Base-by-base conservation (phyloP, 2,329 filamentous ascomycete species). In the Diaporthe longicolla region DNA sequence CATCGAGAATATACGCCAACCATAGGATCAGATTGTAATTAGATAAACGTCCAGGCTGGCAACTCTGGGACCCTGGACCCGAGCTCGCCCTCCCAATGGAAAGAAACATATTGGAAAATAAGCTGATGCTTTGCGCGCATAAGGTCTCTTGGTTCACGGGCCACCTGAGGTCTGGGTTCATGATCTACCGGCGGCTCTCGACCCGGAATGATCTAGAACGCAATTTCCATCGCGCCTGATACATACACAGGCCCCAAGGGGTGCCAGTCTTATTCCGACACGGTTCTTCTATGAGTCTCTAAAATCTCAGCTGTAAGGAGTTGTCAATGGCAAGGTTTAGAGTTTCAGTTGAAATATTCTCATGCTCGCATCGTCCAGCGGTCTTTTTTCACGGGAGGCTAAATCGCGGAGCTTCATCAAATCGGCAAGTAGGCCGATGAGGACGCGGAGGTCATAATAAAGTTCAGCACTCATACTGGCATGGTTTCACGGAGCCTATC, bases 381-480 rank as follows among this genome's bases (percentile, higher is more conserved):
- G n/a, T 52, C 24, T 37, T 21, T 7, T 26, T 21, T 37, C 10
- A 37, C 21, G 43, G 11, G 50, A 52, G 45, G 29, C 29, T 66
- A 66, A 52, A 24, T 52, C 29, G 2, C 61, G 61, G 45, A 37
- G 45, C 61, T 52, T 52, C 19, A 50, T 32, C 11, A 45, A 52
- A 35, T 40, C 29, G 63, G 63, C 45, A 26, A 13, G 26, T 21
- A 26, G 45, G 32, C 63, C 63, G 45, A 17, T 35, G 63, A 66
- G 29, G 63, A 35, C 32, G n/a, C 32, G 24, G 63, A 48, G 63
- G 63, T 52, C 19, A 45, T 45, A 52, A 35, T 52, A 66, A 52
- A n/a, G 63, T 66, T 66, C n/a, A 24, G 24, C 13, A 24, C 15
- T 66, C 63, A 26, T 32, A 52, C 63, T 32, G 50, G 15, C 29